Evolutionary conservation across 768 basidiomycete genomes (phyloP).

Genomic region (Nidularia sp.): DNA sequence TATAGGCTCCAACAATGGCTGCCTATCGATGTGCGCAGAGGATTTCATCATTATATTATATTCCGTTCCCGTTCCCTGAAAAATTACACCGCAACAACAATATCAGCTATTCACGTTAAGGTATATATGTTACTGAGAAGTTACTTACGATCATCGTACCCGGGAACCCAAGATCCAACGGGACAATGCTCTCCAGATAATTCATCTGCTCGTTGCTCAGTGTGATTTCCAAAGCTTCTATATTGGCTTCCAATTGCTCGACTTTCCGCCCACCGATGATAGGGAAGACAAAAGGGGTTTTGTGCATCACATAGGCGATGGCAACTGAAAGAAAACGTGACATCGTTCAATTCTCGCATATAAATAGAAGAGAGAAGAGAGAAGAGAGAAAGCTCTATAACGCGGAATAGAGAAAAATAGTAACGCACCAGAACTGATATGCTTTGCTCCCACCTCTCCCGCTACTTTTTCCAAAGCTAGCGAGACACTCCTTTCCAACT

Average conservation of each 20-base stretch:
- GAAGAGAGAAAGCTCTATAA: too few relatives aligned
- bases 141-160: conserved; percentile 23
- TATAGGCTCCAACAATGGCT: too few relatives aligned
- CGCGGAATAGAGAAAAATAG: too few relatives aligned
- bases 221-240: conserved; percentile 44
- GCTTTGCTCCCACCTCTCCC: conserved; percentile 40
- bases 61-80: too few relatives aligned
- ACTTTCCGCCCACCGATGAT: conserved; percentile 38
- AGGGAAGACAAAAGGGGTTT: conserved; percentile 32
- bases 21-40: too few relatives aligned
- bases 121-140: too few relatives aligned
- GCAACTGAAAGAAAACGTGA: conserved; percentile 26
- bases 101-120: too few relatives aligned
- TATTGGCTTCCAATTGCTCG: conserved; percentile 44
- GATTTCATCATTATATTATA: too few relatives aligned
- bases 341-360: neutral
- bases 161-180: conserved; percentile 47
- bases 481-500: conserved; percentile 36
- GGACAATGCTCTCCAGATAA: conserved; percentile 33
- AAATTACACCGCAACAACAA: too few relatives aligned
- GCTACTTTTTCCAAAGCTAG: conserved; percentile 48
- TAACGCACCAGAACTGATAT: conserved; percentile 37
- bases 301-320: conserved; percentile 53
- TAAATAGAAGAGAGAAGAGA: conserved; percentile 6
- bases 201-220: conserved; percentile 42